A percentile compares a stretch with the other conserved stretches of the same genome.
Conservation (phyloP, 2,329 filamentous ascomycete genomes). For the Paramyrothecium roridum region DNA sequence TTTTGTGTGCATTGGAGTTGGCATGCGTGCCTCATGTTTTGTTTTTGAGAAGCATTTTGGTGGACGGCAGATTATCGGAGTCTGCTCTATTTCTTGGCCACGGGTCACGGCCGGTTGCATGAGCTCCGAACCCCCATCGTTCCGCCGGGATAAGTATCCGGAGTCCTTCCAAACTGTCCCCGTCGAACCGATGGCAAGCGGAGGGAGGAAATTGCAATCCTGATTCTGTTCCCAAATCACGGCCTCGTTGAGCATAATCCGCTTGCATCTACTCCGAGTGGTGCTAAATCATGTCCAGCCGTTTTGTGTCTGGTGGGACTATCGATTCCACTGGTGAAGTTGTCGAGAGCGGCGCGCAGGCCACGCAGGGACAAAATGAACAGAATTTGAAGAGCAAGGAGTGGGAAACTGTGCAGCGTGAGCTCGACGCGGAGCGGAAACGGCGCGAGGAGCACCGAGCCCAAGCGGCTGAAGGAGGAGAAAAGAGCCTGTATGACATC, state of each 20-base stretch:
- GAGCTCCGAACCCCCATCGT: too few relatives aligned
- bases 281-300: constrained; percentile 40
- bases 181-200: too few relatives aligned
- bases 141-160: too few relatives aligned
- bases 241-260: too few relatives aligned
- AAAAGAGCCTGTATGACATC: constrained; percentile 69
- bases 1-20: too few relatives aligned
- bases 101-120: too few relatives aligned
- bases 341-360: constrained; percentile 13
- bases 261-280: too few relatives aligned
- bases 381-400: constrained; percentile 32
- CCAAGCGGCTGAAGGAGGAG: constrained; percentile 36
- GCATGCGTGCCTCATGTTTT: too few relatives aligned
- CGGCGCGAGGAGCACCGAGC: constrained; percentile 49
- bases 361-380: constrained; percentile 10
- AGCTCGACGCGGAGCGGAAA: constrained; percentile 59
- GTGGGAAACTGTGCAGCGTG: constrained; percentile 63
- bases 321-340: constrained; percentile 30
- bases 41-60: neutral
- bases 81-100: neutral
- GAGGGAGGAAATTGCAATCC: neutral
- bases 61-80: constrained; percentile 9
- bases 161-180: too few relatives aligned
- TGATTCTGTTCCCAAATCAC: too few relatives aligned
- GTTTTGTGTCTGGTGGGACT: constrained; percentile 54